These are phyloP conservation scores for Talaromyces stipitatus DNA, from an alignment of 495 filamentous ascomycete species.

Conservation along the genomic window DNA sequence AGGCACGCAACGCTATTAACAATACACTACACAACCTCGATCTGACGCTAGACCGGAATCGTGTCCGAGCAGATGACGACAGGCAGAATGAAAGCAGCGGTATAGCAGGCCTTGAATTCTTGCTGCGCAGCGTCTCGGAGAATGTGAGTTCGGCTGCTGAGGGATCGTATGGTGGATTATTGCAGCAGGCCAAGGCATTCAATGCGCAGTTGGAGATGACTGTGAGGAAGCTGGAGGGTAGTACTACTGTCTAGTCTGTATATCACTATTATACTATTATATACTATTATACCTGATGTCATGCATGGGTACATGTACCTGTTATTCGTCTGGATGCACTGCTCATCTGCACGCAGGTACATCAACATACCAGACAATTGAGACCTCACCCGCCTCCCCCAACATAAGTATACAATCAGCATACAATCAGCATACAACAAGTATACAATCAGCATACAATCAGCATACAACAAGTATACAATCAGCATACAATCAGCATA, in stretches of 20 bases:
- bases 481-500: no score
- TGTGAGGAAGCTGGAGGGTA: slow-evolving; percentile 21
- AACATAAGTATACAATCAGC: no score
- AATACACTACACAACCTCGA: slow-evolving; percentile 39
- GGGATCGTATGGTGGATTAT: slow-evolving; percentile 30
- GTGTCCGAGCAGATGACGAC: slow-evolving; percentile 14
- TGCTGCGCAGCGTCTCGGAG: slow-evolving; percentile 33
- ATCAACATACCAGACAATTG: no score
- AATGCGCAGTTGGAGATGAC: slow-evolving; percentile 37
- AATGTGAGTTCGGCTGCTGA: slow-evolving; percentile 32
- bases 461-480: no score
- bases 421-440: no score
- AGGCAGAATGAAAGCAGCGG: slow-evolving; percentile 7
- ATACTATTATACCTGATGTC: background rate
- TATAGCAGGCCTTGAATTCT: slow-evolving; percentile 32
- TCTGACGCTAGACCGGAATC: slow-evolving; percentile 37
- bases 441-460: no score
- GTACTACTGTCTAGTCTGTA: background rate
- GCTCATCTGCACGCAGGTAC: no score
- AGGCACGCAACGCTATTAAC: slow-evolving; percentile 37
- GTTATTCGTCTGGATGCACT: no score
- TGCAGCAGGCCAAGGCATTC: slow-evolving; percentile 35
- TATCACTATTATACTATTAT: background rate
- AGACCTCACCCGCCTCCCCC: no score
- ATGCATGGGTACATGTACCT: no score